These are phyloP conservation scores for Fusarium austroafricanum DNA, from an alignment of 2,329 filamentous ascomycete species.

Conservation along the genomic window DNA sequence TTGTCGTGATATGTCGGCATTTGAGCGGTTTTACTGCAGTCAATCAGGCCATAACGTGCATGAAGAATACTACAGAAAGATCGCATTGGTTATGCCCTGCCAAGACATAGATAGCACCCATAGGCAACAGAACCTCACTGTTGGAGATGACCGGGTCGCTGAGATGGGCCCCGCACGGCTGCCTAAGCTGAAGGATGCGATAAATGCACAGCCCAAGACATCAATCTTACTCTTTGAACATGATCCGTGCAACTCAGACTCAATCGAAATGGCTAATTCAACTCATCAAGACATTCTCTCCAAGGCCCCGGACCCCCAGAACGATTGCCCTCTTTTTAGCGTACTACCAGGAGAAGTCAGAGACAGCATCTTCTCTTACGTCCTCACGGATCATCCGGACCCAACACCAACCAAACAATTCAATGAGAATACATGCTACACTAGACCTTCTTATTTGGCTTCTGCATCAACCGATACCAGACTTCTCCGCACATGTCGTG, in stretches of 20 bases:
- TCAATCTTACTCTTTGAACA: not conserved
- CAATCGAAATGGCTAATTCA: not conserved
- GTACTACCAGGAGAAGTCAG: conserved; percentile 62
- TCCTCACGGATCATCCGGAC: conserved; percentile 54
- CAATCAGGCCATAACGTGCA: not conserved
- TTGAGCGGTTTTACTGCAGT: too few relatives aligned
- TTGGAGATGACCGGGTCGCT: not conserved
- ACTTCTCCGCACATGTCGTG: conserved; percentile 57
- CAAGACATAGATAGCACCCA: too few relatives aligned
- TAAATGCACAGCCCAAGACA: not conserved
- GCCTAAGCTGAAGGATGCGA: conserved; percentile 2
- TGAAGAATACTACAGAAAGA: too few relatives aligned
- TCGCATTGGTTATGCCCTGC: not conserved
- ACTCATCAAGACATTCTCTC: not conserved
- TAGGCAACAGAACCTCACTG: not conserved
- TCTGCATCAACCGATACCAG: conserved; percentile 51
- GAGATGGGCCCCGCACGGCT: conserved; percentile 19
- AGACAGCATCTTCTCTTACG: conserved; percentile 58
- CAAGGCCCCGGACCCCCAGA: conserved; percentile 7
- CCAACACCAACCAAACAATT: conserved; percentile 44
- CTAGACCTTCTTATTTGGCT: conserved; percentile 55
- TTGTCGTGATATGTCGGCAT: too few relatives aligned
- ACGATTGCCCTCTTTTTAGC: conserved; percentile 49
- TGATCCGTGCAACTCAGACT: too few relatives aligned
- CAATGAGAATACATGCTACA: conserved; percentile 50